Conservation (phyloP, 306 rosid genomes). For the Vigna angularis region DNA sequence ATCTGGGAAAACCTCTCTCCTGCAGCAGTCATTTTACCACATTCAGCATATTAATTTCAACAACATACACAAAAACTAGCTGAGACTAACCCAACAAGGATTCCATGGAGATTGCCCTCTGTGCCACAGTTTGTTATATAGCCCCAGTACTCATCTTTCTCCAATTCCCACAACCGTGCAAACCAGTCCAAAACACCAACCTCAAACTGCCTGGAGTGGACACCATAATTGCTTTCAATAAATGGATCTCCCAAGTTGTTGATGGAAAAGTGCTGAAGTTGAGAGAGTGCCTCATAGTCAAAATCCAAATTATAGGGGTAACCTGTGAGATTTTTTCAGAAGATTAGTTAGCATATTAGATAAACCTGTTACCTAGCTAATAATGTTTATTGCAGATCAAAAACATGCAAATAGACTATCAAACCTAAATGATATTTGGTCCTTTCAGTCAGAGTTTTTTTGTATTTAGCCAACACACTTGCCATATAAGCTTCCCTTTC, state of each 20-base stretch:
- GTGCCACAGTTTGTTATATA: conserved; percentile 33
- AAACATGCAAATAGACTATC: neutral
- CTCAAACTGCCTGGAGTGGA: conserved; percentile 32
- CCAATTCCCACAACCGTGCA: conserved; percentile 15
- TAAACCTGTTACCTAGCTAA: neutral
- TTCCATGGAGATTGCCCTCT: conserved; percentile 33
- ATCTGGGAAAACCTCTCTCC: conserved; percentile 27
- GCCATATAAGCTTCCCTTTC: conserved; percentile 87
- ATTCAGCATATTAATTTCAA: no score
- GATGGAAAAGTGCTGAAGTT: conserved; percentile 27
- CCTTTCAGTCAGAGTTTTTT: conserved; percentile 66
- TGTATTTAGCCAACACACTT: conserved; percentile 75
- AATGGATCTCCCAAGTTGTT: conserved; percentile 31
- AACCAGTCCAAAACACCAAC: conserved; percentile 35
- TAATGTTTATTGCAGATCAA: neutral
- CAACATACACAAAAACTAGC: neutral
- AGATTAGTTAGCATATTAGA: neutral
- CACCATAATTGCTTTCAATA: conserved; percentile 31
- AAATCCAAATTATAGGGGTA: conserved; percentile 28
- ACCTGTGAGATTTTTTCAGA: neutral
- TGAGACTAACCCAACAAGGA: conserved; percentile 24
- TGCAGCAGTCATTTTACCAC: neutral
- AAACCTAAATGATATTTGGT: conserved; percentile 80
- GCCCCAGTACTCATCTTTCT: conserved; percentile 33
- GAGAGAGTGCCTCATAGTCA: conserved; percentile 17